Evolutionary conservation across 768 basidiomycete species (phyloP).

Genomic region (Calocybe cyanea): DNA sequence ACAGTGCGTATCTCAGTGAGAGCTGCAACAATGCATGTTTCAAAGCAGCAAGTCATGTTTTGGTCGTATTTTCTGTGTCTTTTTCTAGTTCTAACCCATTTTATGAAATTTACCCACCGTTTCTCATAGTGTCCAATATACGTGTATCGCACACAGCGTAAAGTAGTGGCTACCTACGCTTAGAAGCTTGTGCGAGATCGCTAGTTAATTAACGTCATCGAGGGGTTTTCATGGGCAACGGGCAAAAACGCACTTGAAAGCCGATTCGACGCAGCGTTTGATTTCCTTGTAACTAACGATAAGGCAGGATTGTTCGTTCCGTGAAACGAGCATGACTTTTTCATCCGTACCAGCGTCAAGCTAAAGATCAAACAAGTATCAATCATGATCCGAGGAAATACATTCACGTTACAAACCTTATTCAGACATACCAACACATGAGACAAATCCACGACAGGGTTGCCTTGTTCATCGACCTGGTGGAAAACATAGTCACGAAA

Average conservation of each 20-base stretch:
- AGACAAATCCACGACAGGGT: constrained; percentile 83
- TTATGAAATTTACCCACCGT: constrained; percentile 29
- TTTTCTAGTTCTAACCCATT: constrained; percentile 67
- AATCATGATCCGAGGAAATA: background rate
- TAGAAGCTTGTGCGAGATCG: constrained; percentile 41
- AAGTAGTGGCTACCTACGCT: constrained; percentile 12
- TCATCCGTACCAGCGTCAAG: constrained; percentile 94
- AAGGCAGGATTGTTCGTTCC: constrained; percentile 95
- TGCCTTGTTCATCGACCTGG: constrained; percentile 87
- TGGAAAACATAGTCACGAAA: constrained; percentile 99
- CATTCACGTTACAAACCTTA: constrained; percentile 55
- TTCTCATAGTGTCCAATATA: background rate
- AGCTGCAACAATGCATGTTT: too few relatives aligned
- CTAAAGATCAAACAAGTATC: constrained; percentile 31
- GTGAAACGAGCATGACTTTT: constrained; percentile 87
- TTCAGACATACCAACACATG: constrained; percentile 92
- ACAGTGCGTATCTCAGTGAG: too few relatives aligned
- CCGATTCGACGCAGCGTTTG: constrained; percentile 78
- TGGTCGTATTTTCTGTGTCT: constrained; percentile 29
- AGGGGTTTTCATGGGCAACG: background rate
- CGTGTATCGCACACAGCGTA: background rate
- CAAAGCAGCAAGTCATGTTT: constrained; percentile 21
- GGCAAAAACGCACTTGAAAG: constrained; percentile 65
- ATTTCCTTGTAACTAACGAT: constrained; percentile 93
- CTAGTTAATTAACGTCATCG: constrained; percentile 24